Conservation (phyloP, 352 stramenopile species). For the Bremia lactucae region DNA sequence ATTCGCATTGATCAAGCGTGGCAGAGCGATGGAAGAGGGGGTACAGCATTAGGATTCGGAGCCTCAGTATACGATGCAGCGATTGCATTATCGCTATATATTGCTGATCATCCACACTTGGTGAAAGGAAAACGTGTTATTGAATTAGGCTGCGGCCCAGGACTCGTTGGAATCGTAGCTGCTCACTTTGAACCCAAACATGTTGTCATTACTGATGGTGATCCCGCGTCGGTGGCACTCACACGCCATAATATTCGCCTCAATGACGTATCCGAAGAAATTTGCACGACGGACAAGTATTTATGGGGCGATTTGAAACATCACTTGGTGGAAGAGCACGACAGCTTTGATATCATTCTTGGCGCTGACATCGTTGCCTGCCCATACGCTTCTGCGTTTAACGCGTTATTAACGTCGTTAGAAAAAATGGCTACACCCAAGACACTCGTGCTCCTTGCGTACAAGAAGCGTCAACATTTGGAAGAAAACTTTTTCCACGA, state of each 20-base stretch:
- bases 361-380: constrained; percentile 78
- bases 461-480: constrained; percentile 62
- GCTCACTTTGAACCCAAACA: constrained; percentile 30
- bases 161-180: constrained; percentile 62
- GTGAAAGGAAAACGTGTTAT: constrained; percentile 48
- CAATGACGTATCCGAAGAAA: constrained; percentile 8
- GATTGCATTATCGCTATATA: constrained; percentile 67
- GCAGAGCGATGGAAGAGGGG: constrained; percentile 63
- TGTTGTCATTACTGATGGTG: constrained; percentile 64
- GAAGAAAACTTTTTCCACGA: constrained; percentile 54
- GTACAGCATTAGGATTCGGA: constrained; percentile 63
- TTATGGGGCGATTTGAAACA: constrained; percentile 47
- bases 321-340: constrained; percentile 5
- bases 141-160: constrained; percentile 63
- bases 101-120: constrained; percentile 40
- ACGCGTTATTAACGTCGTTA: constrained; percentile 47
- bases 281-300: constrained; percentile 33
- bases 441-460: constrained; percentile 57
- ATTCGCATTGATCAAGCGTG: constrained; percentile 69
- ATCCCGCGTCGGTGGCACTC: constrained; percentile 53
- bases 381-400: constrained; percentile 62
- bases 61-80: constrained; percentile 77
- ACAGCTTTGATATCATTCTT: constrained; percentile 58
- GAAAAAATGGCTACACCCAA: constrained; percentile 22
- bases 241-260: constrained; percentile 41